phyloP scores from a whole-genome alignment of 1,284 basidiomycete species.

The Ceratobasidium papillatum region DNA sequence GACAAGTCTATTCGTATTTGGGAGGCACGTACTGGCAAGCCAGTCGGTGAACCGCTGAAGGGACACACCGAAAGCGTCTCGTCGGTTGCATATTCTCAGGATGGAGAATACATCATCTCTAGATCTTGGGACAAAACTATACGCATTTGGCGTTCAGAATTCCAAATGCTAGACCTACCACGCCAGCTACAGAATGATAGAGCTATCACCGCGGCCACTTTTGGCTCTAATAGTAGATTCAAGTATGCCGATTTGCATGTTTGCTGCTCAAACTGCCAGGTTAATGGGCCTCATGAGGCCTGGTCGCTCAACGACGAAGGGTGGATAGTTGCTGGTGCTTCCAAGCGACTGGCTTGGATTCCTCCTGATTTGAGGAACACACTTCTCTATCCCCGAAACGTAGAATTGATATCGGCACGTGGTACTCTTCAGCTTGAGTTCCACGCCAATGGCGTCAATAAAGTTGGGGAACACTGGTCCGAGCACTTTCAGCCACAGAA shows the following conservation, averaged over 20 bases:
- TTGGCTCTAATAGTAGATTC: too few relatives aligned
- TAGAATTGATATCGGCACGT: neutral
- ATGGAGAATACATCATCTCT: neutral
- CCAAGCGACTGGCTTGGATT: neutral
- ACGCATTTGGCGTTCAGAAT: constrained; percentile 9
- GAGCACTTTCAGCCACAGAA: neutral
- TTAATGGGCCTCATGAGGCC: neutral
- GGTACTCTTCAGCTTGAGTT: neutral
- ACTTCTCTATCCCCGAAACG: neutral
- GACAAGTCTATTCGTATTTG: constrained; percentile 20
- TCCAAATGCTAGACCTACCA: too few relatives aligned
- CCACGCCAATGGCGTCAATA: neutral
- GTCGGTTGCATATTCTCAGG: constrained; percentile 6
- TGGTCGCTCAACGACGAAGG: neutral
- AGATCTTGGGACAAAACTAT: constrained; percentile 13
- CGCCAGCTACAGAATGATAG: too few relatives aligned
- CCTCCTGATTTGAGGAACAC: neutral
- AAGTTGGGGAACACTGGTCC: neutral
- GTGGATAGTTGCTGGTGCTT: neutral
- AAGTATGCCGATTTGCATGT: too few relatives aligned
- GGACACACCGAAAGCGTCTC: neutral
- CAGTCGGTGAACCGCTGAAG: constrained; percentile 1
- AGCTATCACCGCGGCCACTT: too few relatives aligned
- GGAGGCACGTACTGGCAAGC: neutral
- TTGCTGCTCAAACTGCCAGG: too few relatives aligned